These are phyloP conservation scores for Primulina eburnea DNA, from an alignment of 257 asterid species.

Conservation along the genomic window DNA sequence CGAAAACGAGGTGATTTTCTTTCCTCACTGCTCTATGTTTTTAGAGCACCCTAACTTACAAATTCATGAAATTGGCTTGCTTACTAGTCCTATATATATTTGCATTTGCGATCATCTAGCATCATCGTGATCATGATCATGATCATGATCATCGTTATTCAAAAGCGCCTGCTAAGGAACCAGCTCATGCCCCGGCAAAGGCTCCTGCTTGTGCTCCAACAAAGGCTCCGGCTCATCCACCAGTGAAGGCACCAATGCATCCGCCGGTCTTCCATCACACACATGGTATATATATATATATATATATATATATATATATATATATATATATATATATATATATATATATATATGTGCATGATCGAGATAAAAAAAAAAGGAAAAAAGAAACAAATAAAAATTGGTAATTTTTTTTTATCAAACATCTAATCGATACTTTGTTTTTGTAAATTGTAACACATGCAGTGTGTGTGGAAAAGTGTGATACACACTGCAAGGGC, in stretches of 20 bases:
- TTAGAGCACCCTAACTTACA: too few species aligned
- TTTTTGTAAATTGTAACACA: not conserved
- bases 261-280: not conserved
- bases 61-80: too few species aligned
- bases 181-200: not conserved
- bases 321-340: too few species aligned
- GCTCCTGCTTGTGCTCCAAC: not conserved
- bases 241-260: not conserved
- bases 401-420: not conserved
- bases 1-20: not conserved
- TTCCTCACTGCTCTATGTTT: too few species aligned
- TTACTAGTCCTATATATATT: too few species aligned
- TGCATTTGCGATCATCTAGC: not conserved
- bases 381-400: too few species aligned
- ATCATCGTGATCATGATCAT: not conserved
- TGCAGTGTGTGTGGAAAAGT: not conserved
- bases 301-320: too few species aligned
- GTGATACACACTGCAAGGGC: not conserved
- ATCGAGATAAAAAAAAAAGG: too few species aligned
- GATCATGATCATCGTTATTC: not conserved
- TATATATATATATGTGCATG: too few species aligned
- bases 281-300: too few species aligned
- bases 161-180: not conserved
- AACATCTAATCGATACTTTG: too few species aligned
- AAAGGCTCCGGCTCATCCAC: not conserved